These are phyloP conservation scores for Aspergillus puulaauensis DNA, from an alignment of 2,329 filamentous ascomycete species.

Conservation along the genomic window DNA sequence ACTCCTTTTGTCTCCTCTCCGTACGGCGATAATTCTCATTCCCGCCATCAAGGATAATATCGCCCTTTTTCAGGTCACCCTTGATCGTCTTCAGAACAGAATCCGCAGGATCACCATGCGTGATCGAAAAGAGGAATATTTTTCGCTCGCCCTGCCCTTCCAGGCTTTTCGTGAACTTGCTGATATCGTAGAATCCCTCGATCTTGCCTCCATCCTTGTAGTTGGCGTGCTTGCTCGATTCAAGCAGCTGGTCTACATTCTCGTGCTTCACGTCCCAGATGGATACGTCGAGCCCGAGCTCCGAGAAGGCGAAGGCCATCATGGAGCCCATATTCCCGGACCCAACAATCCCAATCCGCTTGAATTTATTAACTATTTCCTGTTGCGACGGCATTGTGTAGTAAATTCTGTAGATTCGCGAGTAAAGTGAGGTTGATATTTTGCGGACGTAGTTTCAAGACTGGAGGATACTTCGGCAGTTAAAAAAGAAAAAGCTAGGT, in stretches of 20 bases:
- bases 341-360: constrained; percentile 40
- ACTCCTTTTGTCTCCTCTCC: constrained; percentile 60
- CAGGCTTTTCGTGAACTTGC: constrained; percentile 36
- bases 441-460: neutral
- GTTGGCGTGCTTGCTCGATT: constrained; percentile 22
- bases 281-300: constrained; percentile 39
- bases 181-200: constrained; percentile 33
- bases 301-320: constrained; percentile 43
- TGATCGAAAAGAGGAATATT: constrained; percentile 43
- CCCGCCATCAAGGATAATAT: constrained; percentile 68
- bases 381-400: constrained; percentile 19
- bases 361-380: constrained; percentile 25
- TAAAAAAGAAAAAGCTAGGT: neutral
- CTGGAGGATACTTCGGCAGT: neutral
- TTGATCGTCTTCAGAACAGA: constrained; percentile 41
- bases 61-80: constrained; percentile 56
- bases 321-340: constrained; percentile 45
- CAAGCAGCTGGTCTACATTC: constrained; percentile 35
- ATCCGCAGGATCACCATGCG: constrained; percentile 40
- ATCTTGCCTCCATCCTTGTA: constrained; percentile 30
- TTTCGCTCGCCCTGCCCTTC: constrained; percentile 32
- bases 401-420: neutral
- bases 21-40: constrained; percentile 69
- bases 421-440: neutral
- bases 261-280: constrained; percentile 37